Base-by-base conservation (phyloP, 192 early-diverging fungal genomes). In the Endogone sp. region DNA sequence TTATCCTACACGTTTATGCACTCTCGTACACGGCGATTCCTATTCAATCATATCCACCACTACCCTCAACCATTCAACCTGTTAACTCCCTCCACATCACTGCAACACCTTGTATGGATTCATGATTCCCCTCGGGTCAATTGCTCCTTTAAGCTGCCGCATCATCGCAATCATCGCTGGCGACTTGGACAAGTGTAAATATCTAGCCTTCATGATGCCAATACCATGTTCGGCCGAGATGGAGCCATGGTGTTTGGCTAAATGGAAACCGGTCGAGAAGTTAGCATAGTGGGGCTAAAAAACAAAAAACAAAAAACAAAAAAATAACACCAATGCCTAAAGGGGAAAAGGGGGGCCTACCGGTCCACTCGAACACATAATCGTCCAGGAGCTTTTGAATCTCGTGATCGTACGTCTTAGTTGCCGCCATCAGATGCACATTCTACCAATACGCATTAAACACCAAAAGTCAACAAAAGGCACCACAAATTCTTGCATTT, bases 171-270 rank as follows among this genome's bases (percentile, higher is more conserved):
- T 84, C 76, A 90, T 86, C 24, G 79, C 81, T 2, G 71, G 72
- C 11, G 82, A 75, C 76, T 96, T 94, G 57, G 87, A 88, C 80
- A 91, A 91, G 21, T 63, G 59, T 62, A 91, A 73, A 56, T 85
- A 80, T 70, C 77, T 70, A 28, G 81, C 82, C 76, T 91, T 91
- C 74, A 83, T 82, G 60, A 93, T 78, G 0, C 93, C 93, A 30
- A 94, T 74, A 22, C 94, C 94, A 63, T 96, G 94, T 75, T 96
- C 94, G 9, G 93, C 94, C 26, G 89, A 90, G 29, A 96, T 92
- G 0, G 87, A 89, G 26, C 87, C 87, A 16, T 74, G 69, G 66
- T 89, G 82, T 29, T 76, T 70, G 21, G 80, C 75, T 77, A 29
- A 13, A 31, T 68, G 49, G 37, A 16, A 16, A 16, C 16, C 2